Percentiles rank a stretch among this genome's conserved stretches.
These are phyloP conservation scores for Backusella liffmaniae DNA, from an alignment of 192 early-diverging fungal genomes.

Conservation along the genomic window DNA sequence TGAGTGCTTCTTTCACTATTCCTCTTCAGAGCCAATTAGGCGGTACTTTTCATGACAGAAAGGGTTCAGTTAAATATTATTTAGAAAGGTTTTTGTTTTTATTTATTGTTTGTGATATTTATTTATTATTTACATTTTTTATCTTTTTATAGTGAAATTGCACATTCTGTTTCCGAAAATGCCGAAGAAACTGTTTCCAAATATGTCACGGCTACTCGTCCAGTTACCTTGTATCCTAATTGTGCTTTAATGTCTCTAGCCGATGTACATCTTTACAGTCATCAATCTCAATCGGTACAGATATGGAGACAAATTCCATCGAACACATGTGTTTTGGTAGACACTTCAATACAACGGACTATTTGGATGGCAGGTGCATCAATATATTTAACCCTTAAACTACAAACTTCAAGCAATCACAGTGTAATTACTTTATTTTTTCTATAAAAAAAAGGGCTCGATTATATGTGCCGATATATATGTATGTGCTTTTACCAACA, in stretches of 20 bases:
- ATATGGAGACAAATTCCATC: background rate
- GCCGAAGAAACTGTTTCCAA: background rate
- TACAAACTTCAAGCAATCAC: background rate
- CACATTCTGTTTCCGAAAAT: constrained; percentile 4
- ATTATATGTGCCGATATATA: background rate
- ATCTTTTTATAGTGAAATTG: constrained; percentile 1
- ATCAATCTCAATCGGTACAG: background rate
- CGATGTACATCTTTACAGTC: constrained; percentile 10
- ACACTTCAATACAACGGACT: background rate
- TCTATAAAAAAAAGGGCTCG: background rate
- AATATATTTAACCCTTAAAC: constrained; percentile 14
- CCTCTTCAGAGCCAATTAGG: constrained; percentile 6
- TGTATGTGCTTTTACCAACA: background rate
- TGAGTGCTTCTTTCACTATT: constrained; percentile 9
- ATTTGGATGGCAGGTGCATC: constrained; percentile 20
- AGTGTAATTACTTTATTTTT: background rate
- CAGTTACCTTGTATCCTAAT: background rate
- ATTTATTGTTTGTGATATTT: background rate
- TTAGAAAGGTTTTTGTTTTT: constrained; percentile 17
- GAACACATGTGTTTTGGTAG: background rate
- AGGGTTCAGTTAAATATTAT: constrained; percentile 14
- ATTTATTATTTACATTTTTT: constrained; percentile 7
- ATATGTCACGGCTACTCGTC: background rate
- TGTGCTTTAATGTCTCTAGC: background rate
- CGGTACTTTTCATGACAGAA: constrained; percentile 24